Conservation (phyloP, 805 yeast species). For the Komagataella mondaviorum region DNA sequence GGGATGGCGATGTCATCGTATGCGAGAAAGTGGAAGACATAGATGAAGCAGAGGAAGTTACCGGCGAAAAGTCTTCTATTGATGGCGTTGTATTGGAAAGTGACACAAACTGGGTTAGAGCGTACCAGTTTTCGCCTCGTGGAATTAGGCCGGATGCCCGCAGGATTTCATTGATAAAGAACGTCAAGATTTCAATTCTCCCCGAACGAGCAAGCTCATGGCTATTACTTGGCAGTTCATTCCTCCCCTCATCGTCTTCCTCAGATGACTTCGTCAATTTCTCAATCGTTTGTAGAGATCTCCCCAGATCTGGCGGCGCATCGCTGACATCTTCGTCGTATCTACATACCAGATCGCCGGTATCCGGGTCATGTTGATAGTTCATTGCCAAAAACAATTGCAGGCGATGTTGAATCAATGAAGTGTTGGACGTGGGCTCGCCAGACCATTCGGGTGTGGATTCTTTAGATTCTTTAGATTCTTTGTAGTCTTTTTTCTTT, state of each 20-base stretch:
- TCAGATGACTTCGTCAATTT: neutral
- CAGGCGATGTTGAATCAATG: neutral
- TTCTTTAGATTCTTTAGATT: neutral
- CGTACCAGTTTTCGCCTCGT: neutral
- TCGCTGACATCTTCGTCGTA: neutral
- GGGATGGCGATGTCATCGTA: neutral
- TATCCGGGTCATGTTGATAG: neutral
- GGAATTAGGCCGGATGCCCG: neutral
- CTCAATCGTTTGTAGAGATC: neutral
- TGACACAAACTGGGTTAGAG: neutral
- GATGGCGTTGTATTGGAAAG: neutral
- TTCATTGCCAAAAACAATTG: neutral
- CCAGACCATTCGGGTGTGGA: neutral
- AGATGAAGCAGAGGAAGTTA: neutral
- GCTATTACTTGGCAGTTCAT: neutral
- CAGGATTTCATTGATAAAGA: neutral
- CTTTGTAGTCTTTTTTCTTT: no score
- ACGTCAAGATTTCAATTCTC: neutral
- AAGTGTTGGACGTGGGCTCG: neutral
- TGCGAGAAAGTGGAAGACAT: neutral
- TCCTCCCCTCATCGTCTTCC: neutral
- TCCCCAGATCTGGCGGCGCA: neutral
- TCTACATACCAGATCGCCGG: neutral
- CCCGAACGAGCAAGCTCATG: neutral
- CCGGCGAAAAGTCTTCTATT: neutral